phyloP scores from a whole-genome alignment of 768 basidiomycete genomes.

The Goffeauzyma gilvescens region DNA sequence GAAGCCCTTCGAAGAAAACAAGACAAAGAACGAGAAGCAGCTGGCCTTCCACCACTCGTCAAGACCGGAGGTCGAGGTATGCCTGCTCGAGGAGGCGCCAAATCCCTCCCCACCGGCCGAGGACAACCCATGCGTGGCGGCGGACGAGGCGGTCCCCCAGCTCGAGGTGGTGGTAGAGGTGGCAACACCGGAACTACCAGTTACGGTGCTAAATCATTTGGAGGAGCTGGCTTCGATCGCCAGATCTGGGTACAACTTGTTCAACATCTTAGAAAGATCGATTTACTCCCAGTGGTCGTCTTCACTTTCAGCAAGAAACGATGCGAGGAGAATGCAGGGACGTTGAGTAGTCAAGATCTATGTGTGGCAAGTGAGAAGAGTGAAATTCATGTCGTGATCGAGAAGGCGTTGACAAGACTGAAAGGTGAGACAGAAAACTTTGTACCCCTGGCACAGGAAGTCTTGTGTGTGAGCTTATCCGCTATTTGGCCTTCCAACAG shows the following conservation, averaged over 20 bases:
- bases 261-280: slow-evolving; percentile 60
- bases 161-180: slow-evolving; percentile 13
- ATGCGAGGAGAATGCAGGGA: slow-evolving; percentile 90
- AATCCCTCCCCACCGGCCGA: slow-evolving; percentile 31
- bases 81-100: slow-evolving; percentile 37
- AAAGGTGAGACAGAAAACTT: too few relatives aligned
- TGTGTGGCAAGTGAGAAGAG: slow-evolving; percentile 84
- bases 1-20: slow-evolving; percentile 83
- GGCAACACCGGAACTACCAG: slow-evolving; percentile 1
- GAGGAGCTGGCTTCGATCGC: slow-evolving; percentile 43
- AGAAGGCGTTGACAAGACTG: slow-evolving; percentile 71
- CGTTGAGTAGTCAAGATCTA: slow-evolving; percentile 69
- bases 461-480: too few relatives aligned
- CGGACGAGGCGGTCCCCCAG: slow-evolving; percentile 36
- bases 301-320: slow-evolving; percentile 94
- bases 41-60: slow-evolving; percentile 70
- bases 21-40: slow-evolving; percentile 93
- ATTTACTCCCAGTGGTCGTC: slow-evolving; percentile 76
- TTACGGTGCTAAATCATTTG: slow-evolving; percentile 8
- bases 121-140: slow-evolving; percentile 24
- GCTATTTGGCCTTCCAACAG: too few relatives aligned
- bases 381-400: slow-evolving; percentile 83
- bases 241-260: slow-evolving; percentile 87
- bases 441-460: too few relatives aligned
- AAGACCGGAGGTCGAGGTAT: slow-evolving; percentile 62